These are phyloP conservation scores for Trypanosoma cruzi DNA, from an alignment of 208 protist genomes.

Conservation along the genomic window DNA sequence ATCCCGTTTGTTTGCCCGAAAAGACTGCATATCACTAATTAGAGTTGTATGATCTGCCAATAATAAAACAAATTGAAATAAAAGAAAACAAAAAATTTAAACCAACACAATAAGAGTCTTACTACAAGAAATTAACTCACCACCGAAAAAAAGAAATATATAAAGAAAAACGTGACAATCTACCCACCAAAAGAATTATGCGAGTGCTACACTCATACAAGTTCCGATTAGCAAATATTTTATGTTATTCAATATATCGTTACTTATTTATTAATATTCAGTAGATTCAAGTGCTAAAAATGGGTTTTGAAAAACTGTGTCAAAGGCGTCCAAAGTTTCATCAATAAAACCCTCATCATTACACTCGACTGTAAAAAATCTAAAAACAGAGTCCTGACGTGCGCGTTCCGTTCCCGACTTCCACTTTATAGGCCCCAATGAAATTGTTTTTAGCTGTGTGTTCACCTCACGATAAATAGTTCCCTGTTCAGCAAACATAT, in stretches of 20 bases:
- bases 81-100: background rate
- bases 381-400: constrained; percentile 72
- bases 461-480: constrained; percentile 64
- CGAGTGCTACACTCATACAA: too few species aligned
- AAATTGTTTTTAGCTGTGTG: constrained; percentile 46
- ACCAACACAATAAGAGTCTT: too few species aligned
- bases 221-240: too few species aligned
- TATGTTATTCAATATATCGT: background rate
- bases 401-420: constrained; percentile 70
- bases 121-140: too few species aligned
- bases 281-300: constrained; percentile 50
- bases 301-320: constrained; percentile 77
- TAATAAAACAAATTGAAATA: constrained; percentile 1
- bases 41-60: background rate
- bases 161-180: too few species aligned
- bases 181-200: too few species aligned
- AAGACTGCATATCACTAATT: constrained; percentile 23
- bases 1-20: constrained; percentile 28
- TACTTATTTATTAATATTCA: constrained; percentile 15
- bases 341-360: constrained; percentile 39
- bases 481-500: constrained; percentile 75
- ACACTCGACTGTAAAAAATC: constrained; percentile 46
- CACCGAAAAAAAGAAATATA: too few species aligned
- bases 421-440: constrained; percentile 65
- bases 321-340: constrained; percentile 55